A percentile compares a stretch with the other conserved stretches of the same genome.
Conservation (phyloP, 495 filamentous ascomycete species). For the Podospora fimiseda region DNA sequence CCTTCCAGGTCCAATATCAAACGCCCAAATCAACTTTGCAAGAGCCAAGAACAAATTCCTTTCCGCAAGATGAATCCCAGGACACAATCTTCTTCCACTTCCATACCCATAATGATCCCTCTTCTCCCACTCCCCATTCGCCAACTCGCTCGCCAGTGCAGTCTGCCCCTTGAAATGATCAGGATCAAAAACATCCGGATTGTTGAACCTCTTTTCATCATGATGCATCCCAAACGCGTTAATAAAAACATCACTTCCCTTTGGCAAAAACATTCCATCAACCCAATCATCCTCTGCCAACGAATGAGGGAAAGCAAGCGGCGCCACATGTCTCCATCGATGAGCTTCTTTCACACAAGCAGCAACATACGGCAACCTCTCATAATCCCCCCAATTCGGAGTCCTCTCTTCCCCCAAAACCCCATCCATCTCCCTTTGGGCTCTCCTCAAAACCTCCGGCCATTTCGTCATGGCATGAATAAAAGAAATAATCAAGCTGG, state of each 20-base stretch:
- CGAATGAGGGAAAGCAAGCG: constrained; percentile 30
- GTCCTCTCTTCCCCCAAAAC: constrained; percentile 29
- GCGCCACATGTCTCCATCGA: constrained; percentile 32
- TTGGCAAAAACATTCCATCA: constrained; percentile 38
- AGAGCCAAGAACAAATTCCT: constrained; percentile 42
- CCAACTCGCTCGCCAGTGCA: constrained; percentile 28
- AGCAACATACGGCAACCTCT: constrained; percentile 36
- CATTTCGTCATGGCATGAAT: constrained; percentile 40
- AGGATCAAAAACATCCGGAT: constrained; percentile 44
- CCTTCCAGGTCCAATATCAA: constrained; percentile 31
- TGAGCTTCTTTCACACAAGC: constrained; percentile 35
- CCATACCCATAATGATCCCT: constrained; percentile 49
- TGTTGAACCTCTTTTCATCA: constrained; percentile 27
- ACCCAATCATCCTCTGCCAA: constrained; percentile 32
- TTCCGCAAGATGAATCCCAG: constrained; percentile 52
- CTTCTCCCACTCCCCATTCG: constrained; percentile 23
- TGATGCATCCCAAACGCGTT: constrained; percentile 38
- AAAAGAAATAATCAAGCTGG: constrained; percentile 30
- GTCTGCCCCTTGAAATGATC: constrained; percentile 31
- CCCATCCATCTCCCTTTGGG: constrained; percentile 20
- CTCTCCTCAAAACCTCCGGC: constrained; percentile 32
- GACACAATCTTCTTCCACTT: constrained; percentile 50
- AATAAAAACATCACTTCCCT: constrained; percentile 36
- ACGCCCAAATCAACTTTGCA: constrained; percentile 48
- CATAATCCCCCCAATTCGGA: constrained; percentile 33